Percentiles rank a stretch among this genome's conserved stretches.
These are phyloP conservation scores for Hericium alpestre DNA, from an alignment of 768 basidiomycete species.

Conservation along the genomic window DNA sequence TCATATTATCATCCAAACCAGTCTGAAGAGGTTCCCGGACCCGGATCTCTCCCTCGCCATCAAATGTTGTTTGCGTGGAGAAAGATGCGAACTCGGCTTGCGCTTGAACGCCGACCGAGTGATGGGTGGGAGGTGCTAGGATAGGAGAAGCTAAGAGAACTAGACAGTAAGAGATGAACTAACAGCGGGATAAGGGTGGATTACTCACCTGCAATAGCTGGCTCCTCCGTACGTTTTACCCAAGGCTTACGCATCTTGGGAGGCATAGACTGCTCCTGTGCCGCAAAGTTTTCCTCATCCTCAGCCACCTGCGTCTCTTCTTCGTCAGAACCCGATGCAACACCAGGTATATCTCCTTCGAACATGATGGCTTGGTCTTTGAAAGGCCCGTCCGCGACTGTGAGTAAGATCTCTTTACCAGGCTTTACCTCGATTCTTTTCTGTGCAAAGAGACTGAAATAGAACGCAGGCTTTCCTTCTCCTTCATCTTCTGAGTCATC, in stretches of 20 bases:
- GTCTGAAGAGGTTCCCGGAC: neutral
- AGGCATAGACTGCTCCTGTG: constrained; percentile 34
- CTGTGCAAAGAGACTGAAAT: constrained; percentile 56
- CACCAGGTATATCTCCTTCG: constrained; percentile 36
- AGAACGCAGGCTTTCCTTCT: constrained; percentile 28
- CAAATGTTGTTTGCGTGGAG: neutral
- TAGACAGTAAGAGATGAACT: neutral
- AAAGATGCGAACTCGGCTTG: constrained; percentile 15
- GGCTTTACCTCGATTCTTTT: constrained; percentile 63
- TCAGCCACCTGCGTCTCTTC: constrained; percentile 31
- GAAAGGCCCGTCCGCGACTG: constrained; percentile 43
- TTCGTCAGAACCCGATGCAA: constrained; percentile 23
- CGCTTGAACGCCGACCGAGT: constrained; percentile 38
- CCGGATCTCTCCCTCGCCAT: neutral
- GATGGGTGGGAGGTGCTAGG: constrained; percentile 10
- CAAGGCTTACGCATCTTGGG: constrained; percentile 59
- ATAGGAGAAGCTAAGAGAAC: neutral
- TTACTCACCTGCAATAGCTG: constrained; percentile 2
- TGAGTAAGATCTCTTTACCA: constrained; percentile 59
- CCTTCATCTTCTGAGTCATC: constrained; percentile 36
- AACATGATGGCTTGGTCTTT: constrained; percentile 49
- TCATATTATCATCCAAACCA: neutral
- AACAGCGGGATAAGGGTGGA: neutral
- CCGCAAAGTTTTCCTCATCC: constrained; percentile 27
- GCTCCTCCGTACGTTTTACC: constrained; percentile 35